Conservation (phyloP, 2,329 filamentous ascomycete species). For the Paramyrothecium roridum region DNA sequence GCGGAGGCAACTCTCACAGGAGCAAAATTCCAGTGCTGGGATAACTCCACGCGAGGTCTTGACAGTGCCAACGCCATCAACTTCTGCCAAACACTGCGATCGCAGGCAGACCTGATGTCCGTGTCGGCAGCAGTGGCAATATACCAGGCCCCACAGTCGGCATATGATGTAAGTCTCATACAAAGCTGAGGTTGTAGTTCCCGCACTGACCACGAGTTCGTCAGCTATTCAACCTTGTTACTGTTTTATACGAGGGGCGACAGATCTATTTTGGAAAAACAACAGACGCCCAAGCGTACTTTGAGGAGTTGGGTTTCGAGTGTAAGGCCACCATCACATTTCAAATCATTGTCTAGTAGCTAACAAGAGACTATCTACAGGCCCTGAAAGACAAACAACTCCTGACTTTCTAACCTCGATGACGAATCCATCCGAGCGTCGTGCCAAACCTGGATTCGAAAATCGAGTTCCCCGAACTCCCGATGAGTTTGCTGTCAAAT, state of each 20-base stretch:
- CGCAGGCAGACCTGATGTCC: slow-evolving; percentile 20
- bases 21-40: slow-evolving; percentile 26
- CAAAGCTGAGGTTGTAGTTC: too few relatives aligned
- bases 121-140: slow-evolving; percentile 31
- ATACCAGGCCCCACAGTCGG: slow-evolving; percentile 60
- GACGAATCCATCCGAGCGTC: slow-evolving; percentile 34
- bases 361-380: slow-evolving; percentile 1
- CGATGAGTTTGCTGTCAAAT: slow-evolving; percentile 31
- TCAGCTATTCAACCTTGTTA: slow-evolving; percentile 64
- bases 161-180: slow-evolving; percentile 40
- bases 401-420: slow-evolving; percentile 35
- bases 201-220: too few relatives aligned
- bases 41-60: slow-evolving; percentile 23
- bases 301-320: slow-evolving; percentile 38
- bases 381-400: slow-evolving; percentile 19
- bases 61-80: slow-evolving; percentile 24
- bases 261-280: slow-evolving; percentile 65
- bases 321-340: slow-evolving; percentile 5
- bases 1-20: slow-evolving; percentile 55
- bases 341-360: too few relatives aligned
- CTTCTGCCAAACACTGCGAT: slow-evolving; percentile 19
- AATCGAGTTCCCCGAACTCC: slow-evolving; percentile 28
- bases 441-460: slow-evolving; percentile 26
- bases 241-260: slow-evolving; percentile 64
- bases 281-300: slow-evolving; percentile 56